Evolutionary conservation across 306 rosid genomes (phyloP).

Genomic region (Quercus glauca): DNA sequence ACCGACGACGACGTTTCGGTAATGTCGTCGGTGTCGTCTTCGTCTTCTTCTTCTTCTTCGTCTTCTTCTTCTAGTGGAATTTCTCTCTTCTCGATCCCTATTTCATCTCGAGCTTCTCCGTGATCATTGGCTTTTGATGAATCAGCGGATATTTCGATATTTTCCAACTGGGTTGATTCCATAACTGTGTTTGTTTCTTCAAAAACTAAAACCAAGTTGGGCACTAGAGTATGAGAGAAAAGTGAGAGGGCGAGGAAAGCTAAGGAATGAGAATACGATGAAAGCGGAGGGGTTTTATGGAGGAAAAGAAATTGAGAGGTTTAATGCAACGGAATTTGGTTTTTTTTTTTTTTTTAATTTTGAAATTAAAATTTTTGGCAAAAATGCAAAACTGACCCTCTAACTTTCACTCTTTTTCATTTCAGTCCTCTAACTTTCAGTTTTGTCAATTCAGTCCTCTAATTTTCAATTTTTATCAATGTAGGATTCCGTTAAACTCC

Average conservation of each 20-base stretch:
- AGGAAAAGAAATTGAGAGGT: constrained; percentile 7
- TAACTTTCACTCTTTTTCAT: too few species aligned
- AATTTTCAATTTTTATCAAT: too few species aligned
- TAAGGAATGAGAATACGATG: background rate
- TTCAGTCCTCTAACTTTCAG: fast-evolving
- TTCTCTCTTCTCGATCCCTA: background rate
- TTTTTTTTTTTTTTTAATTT: background rate
- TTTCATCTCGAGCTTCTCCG: background rate
- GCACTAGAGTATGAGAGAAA: background rate
- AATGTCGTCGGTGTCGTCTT: background rate
- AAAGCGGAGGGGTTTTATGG: constrained; percentile 5
- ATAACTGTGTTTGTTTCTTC: background rate
- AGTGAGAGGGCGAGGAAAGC: background rate
- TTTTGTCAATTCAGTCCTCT: too few species aligned
- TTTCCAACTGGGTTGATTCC: constrained; percentile 30
- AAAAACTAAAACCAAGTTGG: background rate
- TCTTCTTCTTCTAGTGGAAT: too few species aligned
- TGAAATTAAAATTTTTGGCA: too few species aligned
- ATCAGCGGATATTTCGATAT: background rate
- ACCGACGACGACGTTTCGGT: constrained; percentile 9
- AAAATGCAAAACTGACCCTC: too few species aligned
- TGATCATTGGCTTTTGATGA: background rate
- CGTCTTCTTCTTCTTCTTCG: background rate
- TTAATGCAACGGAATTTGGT: background rate
- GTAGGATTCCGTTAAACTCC: too few species aligned